A percentile compares a stretch with the other conserved stretches of the same genome.
Conservation (phyloP, 2,329 filamentous ascomycete genomes). For the Monosporascus sp. region DNA sequence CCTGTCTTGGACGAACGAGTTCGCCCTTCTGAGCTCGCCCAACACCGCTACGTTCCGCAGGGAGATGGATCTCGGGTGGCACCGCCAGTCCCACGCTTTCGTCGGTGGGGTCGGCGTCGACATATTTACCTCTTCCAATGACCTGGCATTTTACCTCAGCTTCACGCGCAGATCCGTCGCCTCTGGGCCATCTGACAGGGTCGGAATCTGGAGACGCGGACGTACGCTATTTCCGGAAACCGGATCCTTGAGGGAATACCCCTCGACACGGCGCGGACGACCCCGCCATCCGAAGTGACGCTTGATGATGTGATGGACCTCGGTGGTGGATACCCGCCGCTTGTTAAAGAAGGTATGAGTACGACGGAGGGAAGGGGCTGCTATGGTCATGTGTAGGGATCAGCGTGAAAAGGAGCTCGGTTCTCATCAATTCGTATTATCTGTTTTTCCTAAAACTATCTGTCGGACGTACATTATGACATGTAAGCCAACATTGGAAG, state of each 20-base stretch:
- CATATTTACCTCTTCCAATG: not conserved
- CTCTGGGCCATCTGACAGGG: not conserved
- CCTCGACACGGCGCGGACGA: not conserved
- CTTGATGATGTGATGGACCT: conserved; percentile 9
- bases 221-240: not conserved
- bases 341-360: conserved; percentile 13
- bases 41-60: conserved; percentile 2
- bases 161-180: not conserved
- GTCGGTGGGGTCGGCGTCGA: not conserved
- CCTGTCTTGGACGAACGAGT: not conserved
- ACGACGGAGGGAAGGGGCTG: conserved; percentile 11
- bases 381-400: conserved; percentile 11
- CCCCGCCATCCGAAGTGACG: not conserved
- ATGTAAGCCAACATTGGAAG: too few relatives aligned
- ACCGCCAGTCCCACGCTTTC: not conserved
- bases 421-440: too few relatives aligned
- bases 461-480: too few relatives aligned
- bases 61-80: conserved; percentile 1
- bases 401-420: too few relatives aligned
- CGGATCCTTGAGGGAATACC: not conserved
- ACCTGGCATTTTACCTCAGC: not conserved
- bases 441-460: too few relatives aligned
- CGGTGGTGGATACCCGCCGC: conserved; percentile 9
- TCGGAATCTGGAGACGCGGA: not conserved
- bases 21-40: not conserved